Conservation (phyloP, 148 eudicot genomes). For the Gaultheria prostrata region DNA sequence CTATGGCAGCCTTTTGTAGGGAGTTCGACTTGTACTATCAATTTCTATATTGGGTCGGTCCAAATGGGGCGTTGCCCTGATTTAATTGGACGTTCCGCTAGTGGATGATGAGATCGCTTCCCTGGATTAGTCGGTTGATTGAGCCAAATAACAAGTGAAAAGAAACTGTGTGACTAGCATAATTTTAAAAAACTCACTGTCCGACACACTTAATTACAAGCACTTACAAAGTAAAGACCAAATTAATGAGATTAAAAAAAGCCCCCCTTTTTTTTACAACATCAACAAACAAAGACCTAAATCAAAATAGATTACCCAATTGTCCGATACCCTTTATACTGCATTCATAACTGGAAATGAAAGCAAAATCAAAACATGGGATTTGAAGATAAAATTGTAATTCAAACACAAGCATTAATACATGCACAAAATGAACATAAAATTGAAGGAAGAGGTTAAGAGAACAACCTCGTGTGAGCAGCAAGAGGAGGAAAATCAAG, state of each 20-base stretch:
- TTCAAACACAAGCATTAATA: too few relatives aligned
- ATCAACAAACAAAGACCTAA: background rate
- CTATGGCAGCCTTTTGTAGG: background rate
- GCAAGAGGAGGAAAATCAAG: too few relatives aligned
- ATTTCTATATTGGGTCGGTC: background rate
- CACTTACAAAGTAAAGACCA: background rate
- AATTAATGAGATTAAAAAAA: background rate
- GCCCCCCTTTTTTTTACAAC: background rate
- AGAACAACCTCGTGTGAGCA: too few relatives aligned
- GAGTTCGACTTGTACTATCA: background rate
- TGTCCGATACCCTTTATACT: too few relatives aligned
- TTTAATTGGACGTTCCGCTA: background rate
- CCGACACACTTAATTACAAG: background rate
- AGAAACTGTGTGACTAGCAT: background rate
- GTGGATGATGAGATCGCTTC: background rate
- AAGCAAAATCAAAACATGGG: background rate
- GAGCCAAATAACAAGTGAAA: background rate
- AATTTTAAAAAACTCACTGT: background rate
- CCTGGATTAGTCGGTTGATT: background rate
- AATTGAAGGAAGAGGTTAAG: too few relatives aligned
- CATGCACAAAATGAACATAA: too few relatives aligned
- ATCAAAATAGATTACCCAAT: background rate
- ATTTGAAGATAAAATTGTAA: too few relatives aligned
- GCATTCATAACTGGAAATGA: background rate
- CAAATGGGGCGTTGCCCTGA: background rate